Evolutionary conservation across 2,329 filamentous ascomycete genomes (phyloP).

Genomic region (Sporothrix curviconia): DNA sequence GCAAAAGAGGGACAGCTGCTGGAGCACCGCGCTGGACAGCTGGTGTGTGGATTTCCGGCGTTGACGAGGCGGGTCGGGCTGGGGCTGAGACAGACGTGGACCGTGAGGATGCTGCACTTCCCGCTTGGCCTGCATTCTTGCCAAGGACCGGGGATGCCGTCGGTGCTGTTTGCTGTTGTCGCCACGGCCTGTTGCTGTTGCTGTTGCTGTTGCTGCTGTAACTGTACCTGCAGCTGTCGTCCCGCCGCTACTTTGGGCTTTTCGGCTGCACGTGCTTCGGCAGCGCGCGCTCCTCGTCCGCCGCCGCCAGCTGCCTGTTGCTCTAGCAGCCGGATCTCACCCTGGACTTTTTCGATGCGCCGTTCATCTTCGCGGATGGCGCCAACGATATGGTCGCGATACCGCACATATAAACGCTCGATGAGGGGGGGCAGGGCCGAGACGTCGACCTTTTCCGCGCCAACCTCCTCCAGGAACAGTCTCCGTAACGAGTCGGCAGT

Average conservation of each 20-base stretch:
- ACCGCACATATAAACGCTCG: constrained; percentile 66
- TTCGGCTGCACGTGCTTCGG: constrained; percentile 4
- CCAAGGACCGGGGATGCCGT: not conserved
- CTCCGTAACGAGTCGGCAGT: constrained; percentile 71
- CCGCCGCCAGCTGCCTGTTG: constrained; percentile 25
- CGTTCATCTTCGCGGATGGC: constrained; percentile 71
- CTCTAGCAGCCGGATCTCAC: constrained; percentile 64
- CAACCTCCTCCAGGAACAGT: constrained; percentile 66
- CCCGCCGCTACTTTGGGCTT: not conserved
- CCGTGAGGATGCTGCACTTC: not conserved
- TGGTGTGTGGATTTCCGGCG: not conserved
- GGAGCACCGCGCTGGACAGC: not conserved
- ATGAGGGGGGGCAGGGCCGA: constrained; percentile 57
- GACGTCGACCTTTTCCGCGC: constrained; percentile 55
- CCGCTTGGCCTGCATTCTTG: not conserved
- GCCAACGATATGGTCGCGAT: constrained; percentile 61
- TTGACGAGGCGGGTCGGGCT: not conserved
- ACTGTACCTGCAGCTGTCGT: too few species aligned
- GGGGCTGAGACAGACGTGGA: not conserved
- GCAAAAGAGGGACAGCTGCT: constrained; percentile 1
- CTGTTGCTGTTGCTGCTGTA: constrained; percentile 9
- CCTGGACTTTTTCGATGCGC: constrained; percentile 54
- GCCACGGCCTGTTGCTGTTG: not conserved
- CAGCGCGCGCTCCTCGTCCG: constrained; percentile 6
- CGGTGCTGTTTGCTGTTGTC: not conserved